A percentile compares a stretch with the other conserved stretches of the same genome.
Evolutionary conservation across 495 filamentous ascomycete species (phyloP).

Genomic region (Talaromyces nanjingensis): DNA sequence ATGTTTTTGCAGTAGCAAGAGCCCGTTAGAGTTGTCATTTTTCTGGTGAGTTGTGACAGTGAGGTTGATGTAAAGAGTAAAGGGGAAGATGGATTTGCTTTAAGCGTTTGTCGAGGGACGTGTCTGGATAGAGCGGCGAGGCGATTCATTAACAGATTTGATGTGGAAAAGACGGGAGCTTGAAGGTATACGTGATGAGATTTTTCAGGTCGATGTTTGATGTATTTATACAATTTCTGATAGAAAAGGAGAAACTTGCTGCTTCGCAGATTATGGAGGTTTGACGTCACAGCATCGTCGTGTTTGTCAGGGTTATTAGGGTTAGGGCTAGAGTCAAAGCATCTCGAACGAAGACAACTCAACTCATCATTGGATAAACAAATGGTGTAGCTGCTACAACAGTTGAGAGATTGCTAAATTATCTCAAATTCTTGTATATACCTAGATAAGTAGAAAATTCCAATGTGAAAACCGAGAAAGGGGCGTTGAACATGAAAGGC

Average conservation of each 20-base stretch:
- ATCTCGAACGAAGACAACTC: not conserved
- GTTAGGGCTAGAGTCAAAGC: not conserved
- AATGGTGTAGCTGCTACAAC: not conserved
- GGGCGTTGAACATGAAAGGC: not conserved
- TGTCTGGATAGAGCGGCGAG: not conserved
- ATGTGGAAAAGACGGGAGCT: not conserved
- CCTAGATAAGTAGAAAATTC: not conserved
- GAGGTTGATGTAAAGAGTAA: not conserved
- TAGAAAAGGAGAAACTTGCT: not conserved
- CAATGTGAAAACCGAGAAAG: not conserved
- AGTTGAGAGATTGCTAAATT: not conserved
- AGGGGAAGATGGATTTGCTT: not conserved
- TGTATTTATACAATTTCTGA: too few species aligned
- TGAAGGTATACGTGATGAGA: not conserved
- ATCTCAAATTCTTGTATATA: not conserved
- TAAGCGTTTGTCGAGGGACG: not conserved
- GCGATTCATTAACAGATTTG: not conserved
- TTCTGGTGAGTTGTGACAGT: not conserved
- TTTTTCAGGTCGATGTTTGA: not conserved
- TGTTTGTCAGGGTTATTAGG: not conserved
- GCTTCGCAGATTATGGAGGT: not conserved
- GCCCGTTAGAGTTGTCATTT: slow-evolving; percentile 26
- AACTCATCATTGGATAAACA: not conserved
- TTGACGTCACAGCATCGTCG: not conserved
- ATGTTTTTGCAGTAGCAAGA: slow-evolving; percentile 44